phyloP scores from a whole-genome alignment of 371 early-diverging fungal species.

The Mortierella sp. region DNA sequence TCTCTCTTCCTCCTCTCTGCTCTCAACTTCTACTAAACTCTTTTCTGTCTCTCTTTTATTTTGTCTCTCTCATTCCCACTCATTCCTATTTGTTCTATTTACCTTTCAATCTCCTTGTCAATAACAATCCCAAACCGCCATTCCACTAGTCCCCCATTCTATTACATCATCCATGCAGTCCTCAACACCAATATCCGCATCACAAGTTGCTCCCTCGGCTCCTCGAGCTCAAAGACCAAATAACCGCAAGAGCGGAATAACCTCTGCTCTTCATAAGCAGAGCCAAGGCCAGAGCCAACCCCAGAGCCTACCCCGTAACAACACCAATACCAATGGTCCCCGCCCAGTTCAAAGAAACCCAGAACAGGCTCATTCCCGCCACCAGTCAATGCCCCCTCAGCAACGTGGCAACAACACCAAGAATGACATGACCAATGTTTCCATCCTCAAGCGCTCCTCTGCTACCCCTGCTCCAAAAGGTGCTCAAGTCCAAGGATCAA shows the following conservation, averaged over 20 bases:
- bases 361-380: slow-evolving; percentile 25
- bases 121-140: neutral
- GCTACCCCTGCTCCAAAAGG: slow-evolving; percentile 8
- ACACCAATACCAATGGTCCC: slow-evolving; percentile 7
- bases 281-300: slow-evolving; percentile 7
- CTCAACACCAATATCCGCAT: slow-evolving; percentile 32
- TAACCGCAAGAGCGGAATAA: slow-evolving; percentile 40
- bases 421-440: slow-evolving; percentile 16
- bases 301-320: slow-evolving; percentile 11
- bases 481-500: neutral
- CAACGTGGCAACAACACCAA: slow-evolving; percentile 17
- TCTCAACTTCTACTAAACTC: neutral
- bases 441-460: slow-evolving; percentile 43
- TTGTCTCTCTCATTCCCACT: neutral
- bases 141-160: neutral
- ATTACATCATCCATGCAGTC: slow-evolving; percentile 13
- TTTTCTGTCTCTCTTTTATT: neutral
- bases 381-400: slow-evolving; percentile 48
- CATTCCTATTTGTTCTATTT: neutral
- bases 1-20: neutral
- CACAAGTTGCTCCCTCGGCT: slow-evolving; percentile 23
- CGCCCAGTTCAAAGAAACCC: slow-evolving; percentile 7
- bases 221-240: slow-evolving; percentile 22
- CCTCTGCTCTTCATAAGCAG: slow-evolving; percentile 25
- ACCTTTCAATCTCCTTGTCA: neutral